Conservation (phyloP, 2,329 filamentous ascomycete species). For the Monosporascus cannonballus region DNA sequence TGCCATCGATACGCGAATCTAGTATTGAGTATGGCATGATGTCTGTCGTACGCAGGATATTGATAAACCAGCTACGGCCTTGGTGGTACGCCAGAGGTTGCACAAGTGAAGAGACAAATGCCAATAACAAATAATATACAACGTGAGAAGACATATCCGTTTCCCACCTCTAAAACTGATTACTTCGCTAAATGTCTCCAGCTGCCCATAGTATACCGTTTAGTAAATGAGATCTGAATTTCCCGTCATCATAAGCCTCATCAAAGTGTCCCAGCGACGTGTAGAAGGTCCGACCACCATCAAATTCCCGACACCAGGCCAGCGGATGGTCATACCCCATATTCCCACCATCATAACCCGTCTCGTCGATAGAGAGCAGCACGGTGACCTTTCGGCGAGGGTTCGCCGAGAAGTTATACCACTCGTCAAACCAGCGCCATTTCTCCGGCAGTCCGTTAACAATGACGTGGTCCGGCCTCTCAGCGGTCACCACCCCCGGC, state of each 20-base stretch:
- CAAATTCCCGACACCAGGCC: conserved; percentile 34
- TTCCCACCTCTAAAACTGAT: too few relatives aligned
- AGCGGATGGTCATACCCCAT: conserved; percentile 33
- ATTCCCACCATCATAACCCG: conserved; percentile 27
- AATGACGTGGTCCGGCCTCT: conserved; percentile 25
- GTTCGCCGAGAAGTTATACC: conserved; percentile 35
- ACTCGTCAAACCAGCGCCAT: conserved; percentile 33
- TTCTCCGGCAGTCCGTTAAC: conserved; percentile 12
- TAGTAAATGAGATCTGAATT: conserved; percentile 17
- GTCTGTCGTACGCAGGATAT: too few relatives aligned
- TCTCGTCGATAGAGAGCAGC: conserved; percentile 31
- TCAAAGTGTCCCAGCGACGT: conserved; percentile 36
- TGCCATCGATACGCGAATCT: too few relatives aligned
- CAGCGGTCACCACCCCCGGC: conserved; percentile 23
- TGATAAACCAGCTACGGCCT: too few relatives aligned
- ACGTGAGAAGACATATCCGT: too few relatives aligned
- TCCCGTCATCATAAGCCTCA: conserved; percentile 30
- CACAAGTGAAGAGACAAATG: too few relatives aligned
- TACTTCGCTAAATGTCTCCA: not conserved
- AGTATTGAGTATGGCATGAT: too few relatives aligned
- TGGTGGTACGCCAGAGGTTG: too few relatives aligned
- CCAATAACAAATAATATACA: too few relatives aligned
- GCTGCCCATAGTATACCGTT: conserved; percentile 17
- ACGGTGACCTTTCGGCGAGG: conserved; percentile 25
- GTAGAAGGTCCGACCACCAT: conserved; percentile 33